These are phyloP conservation scores for Allantophomopsis lycopodina DNA, from an alignment of 2,329 filamentous ascomycete genomes.

Conservation along the genomic window DNA sequence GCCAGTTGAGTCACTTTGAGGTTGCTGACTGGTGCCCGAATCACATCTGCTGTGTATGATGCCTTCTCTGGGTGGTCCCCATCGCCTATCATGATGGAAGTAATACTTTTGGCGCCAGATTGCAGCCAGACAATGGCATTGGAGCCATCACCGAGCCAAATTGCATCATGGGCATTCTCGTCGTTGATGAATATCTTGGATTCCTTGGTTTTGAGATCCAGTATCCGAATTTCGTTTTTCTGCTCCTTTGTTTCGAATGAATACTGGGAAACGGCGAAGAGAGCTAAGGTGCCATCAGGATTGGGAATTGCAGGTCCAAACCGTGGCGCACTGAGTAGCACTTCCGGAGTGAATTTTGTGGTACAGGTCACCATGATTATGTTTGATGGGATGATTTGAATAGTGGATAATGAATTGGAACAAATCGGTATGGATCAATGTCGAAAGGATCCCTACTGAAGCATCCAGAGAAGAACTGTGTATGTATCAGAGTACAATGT, in stretches of 20 bases:
- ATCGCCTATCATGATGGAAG: too few species aligned
- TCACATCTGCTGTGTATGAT: conserved; percentile 3
- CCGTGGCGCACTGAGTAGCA: conserved; percentile 62
- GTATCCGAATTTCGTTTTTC: conserved; percentile 51
- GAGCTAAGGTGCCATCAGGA: conserved; percentile 42
- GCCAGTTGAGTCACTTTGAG: conserved; percentile 40
- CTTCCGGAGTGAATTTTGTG: conserved; percentile 61
- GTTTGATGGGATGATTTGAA: too few species aligned
- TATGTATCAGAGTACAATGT: too few species aligned
- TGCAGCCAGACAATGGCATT: too few species aligned
- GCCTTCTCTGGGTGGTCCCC: conserved; percentile 2
- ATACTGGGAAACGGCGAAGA: conserved; percentile 64
- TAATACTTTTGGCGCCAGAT: too few species aligned
- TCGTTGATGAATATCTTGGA: conserved; percentile 54
- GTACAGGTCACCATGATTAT: conserved; percentile 54
- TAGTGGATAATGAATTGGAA: too few species aligned
- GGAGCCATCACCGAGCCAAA: conserved; percentile 43
- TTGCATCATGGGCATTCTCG: conserved; percentile 50
- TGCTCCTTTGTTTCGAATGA: conserved; percentile 65
- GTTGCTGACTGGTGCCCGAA: conserved; percentile 30
- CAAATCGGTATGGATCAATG: too few species aligned
- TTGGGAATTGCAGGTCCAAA: conserved; percentile 64
- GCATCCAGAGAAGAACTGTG: too few species aligned
- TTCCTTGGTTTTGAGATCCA: conserved; percentile 55
- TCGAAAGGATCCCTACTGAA: too few species aligned